Percentiles rank a stretch among this genome's conserved stretches.
Conservation (phyloP, 305 asterid species). For the Ilex paraguariensis region DNA sequence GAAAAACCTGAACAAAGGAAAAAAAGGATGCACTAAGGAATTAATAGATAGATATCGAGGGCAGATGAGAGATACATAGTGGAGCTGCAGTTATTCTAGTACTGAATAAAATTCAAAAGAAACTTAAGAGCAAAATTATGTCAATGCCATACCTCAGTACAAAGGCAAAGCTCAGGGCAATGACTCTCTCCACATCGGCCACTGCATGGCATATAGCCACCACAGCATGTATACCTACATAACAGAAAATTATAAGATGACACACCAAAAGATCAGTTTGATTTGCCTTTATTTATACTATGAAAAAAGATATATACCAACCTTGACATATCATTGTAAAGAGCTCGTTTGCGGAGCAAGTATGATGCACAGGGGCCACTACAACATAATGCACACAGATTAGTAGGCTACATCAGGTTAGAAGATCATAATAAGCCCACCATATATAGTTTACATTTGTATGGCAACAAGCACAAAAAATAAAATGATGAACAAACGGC, state of each 20-base stretch:
- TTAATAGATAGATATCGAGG: too few relatives aligned
- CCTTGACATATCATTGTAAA: conserved; percentile 41
- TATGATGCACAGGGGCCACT: conserved; percentile 44
- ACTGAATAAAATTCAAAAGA: not conserved
- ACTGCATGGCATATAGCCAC: conserved; percentile 46
- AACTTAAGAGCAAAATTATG: not conserved
- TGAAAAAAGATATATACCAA: conserved; percentile 5
- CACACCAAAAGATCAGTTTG: not conserved
- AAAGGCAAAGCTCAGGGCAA: conserved; percentile 41
- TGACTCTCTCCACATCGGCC: conserved; percentile 41
- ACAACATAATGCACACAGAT: conserved; percentile 2
- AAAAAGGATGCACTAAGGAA: not conserved
- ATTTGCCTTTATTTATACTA: not conserved
- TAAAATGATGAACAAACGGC: too few relatives aligned
- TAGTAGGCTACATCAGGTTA: not conserved
- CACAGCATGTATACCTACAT: conserved; percentile 36
- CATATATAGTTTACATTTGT: too few relatives aligned
- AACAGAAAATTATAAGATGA: not conserved
- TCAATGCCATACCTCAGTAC: conserved; percentile 29
- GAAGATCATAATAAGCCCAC: not conserved
- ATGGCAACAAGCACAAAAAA: too few relatives aligned
- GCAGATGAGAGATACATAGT: too few relatives aligned
- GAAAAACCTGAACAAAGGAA: conserved; percentile 24
- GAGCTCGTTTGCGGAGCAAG: conserved; percentile 40
- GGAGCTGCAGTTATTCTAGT: not conserved